A percentile compares a stretch with the other conserved stretches of the same genome.
These are phyloP conservation scores for Blastocystis sp. DNA, from an alignment of 352 stramenopile genomes.

Conservation along the genomic window DNA sequence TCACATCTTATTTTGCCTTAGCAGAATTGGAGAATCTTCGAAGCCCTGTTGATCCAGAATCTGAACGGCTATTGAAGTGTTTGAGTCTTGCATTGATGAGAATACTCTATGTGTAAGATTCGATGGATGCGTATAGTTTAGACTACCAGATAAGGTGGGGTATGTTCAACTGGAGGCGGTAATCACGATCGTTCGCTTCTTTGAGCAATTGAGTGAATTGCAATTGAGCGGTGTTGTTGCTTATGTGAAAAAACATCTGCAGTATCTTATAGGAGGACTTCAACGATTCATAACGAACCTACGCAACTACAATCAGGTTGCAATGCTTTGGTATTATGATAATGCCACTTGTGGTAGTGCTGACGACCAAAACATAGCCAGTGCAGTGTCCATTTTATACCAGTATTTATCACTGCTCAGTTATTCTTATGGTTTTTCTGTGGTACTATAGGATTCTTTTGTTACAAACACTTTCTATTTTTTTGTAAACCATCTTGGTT, in stretches of 20 bases:
- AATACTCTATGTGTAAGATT: not conserved
- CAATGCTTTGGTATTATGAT: slow-evolving; percentile 27
- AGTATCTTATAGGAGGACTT: slow-evolving; percentile 3
- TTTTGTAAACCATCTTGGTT: not conserved
- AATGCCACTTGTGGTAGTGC: not conserved
- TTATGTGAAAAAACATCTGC: slow-evolving; percentile 16
- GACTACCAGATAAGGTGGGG: not conserved
- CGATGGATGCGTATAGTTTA: not conserved
- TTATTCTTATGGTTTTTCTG: slow-evolving; percentile 10
- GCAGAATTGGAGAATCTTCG: not conserved
- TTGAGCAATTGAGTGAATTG: not conserved
- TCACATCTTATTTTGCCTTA: not conserved
- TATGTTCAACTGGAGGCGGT: slow-evolving; percentile 12
- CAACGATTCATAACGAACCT: not conserved
- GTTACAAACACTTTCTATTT: not conserved
- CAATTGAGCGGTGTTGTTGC: not conserved
- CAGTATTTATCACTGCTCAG: slow-evolving; percentile 9
- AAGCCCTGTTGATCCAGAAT: not conserved
- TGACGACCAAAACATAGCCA: not conserved
- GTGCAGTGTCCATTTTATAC: slow-evolving; percentile 1
- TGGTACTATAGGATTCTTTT: slow-evolving; percentile 16
- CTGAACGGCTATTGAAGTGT: not conserved
- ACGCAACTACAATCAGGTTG: not conserved
- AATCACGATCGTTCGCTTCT: not conserved
- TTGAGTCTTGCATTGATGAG: slow-evolving; percentile 1